Evolutionary conservation across 2,329 filamentous ascomycete species (phyloP).

Genomic region (Verticillium isaacii): DNA sequence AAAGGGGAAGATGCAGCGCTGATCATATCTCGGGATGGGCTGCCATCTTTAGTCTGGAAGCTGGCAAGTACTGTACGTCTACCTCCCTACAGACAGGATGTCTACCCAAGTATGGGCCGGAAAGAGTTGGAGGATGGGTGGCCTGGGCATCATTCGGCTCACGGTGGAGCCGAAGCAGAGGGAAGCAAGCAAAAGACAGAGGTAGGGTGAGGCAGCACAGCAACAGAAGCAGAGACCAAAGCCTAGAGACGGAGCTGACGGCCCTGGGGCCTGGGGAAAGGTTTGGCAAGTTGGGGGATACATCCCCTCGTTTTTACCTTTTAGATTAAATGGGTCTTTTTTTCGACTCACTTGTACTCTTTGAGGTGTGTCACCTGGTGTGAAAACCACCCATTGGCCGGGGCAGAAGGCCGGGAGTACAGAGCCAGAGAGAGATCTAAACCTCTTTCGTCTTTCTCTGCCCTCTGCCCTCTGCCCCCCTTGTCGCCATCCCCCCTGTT

Average conservation of each 20-base stretch:
- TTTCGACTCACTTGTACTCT: neutral
- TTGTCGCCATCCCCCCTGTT: neutral
- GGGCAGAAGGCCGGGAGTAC: neutral
- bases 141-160: neutral
- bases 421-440: neutral
- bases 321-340: neutral
- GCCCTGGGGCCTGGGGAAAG: neutral
- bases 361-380: neutral
- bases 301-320: too few species aligned
- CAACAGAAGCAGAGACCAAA: neutral
- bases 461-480: neutral
- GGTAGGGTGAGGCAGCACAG: neutral
- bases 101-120: neutral
- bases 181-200: neutral
- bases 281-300: neutral
- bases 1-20: neutral
- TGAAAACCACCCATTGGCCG: neutral
- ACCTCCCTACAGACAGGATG: too few species aligned
- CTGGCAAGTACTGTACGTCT: too few species aligned
- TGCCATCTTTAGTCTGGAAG: neutral
- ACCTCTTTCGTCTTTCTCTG: neutral
- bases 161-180: neutral
- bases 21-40: neutral
- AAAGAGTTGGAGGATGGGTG: neutral
- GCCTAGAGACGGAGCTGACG: neutral